A percentile compares a stretch with the other conserved stretches of the same genome.
Conservation (phyloP, 805 yeast species). For the Monosporozyma unispora region DNA sequence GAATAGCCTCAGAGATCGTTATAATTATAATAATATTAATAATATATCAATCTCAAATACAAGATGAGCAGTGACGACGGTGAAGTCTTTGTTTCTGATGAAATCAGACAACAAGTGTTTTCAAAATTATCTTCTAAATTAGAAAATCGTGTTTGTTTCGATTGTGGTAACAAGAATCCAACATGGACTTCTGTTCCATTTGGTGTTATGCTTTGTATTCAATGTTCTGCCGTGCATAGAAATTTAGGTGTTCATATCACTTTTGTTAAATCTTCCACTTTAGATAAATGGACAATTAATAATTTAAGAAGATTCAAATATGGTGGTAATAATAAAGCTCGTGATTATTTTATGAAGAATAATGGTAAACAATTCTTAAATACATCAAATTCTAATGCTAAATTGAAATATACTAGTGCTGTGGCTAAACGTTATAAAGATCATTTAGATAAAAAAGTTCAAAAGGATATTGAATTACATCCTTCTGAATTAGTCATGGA, state of each 20-base stretch:
- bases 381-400: conserved; percentile 46
- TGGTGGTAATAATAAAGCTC: conserved; percentile 86
- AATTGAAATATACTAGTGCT: conserved; percentile 68
- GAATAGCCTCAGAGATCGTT: no score
- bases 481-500: conserved; percentile 63
- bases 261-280: conserved; percentile 82
- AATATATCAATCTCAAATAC: background rate
- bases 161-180: conserved; percentile 88
- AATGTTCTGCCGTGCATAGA: conserved; percentile 93
- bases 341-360: conserved; percentile 72
- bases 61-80: conserved; percentile 19
- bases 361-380: conserved; percentile 69
- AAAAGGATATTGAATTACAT: conserved; percentile 54
- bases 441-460: conserved; percentile 62
- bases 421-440: conserved; percentile 76
- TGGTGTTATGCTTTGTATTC: conserved; percentile 85
- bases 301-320: conserved; percentile 87
- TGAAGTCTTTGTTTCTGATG: conserved; percentile 46
- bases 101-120: conserved; percentile 60
- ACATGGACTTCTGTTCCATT: conserved; percentile 98
- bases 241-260: conserved; percentile 93
- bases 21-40: no score
- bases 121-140: conserved; percentile 49
- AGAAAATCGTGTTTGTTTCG: conserved; percentile 83
- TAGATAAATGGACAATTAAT: conserved; percentile 90